Evolutionary conservation across 2,329 filamentous ascomycete species (phyloP).

Genomic region (Herpotrichia juniperi): DNA sequence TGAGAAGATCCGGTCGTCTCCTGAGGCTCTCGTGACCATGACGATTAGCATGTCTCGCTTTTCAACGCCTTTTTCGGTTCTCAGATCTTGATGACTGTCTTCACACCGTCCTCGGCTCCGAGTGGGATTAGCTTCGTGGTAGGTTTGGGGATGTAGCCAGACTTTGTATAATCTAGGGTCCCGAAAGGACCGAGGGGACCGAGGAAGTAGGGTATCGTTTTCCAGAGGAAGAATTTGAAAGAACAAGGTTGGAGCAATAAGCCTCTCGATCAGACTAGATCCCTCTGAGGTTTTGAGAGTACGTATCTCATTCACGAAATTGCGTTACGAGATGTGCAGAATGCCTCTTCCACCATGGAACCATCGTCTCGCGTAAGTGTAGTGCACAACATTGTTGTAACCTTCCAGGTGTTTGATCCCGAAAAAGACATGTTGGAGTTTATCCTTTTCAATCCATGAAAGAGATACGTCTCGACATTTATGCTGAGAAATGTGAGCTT

Average conservation of each 20-base stretch:
- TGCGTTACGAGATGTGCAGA: constrained; percentile 60
- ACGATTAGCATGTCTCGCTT: constrained; percentile 53
- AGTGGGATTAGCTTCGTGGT: constrained; percentile 55
- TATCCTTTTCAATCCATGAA: constrained; percentile 68
- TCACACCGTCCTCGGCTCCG: constrained; percentile 59
- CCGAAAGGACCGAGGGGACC: constrained; percentile 62
- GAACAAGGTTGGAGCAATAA: constrained; percentile 45
- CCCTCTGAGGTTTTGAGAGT: constrained; percentile 54
- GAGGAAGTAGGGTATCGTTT: constrained; percentile 60
- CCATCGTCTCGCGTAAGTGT: constrained; percentile 56
- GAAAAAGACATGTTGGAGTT: constrained; percentile 65
- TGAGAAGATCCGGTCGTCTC: constrained; percentile 68
- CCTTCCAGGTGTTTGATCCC: constrained; percentile 62
- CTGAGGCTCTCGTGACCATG: constrained; percentile 67
- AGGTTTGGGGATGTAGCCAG: constrained; percentile 57
- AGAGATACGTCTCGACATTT: constrained; percentile 59
- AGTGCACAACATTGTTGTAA: constrained; percentile 68
- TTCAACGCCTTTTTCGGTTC: constrained; percentile 47
- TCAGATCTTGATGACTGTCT: constrained; percentile 63
- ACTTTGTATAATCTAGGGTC: constrained; percentile 55
- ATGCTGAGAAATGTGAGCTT: constrained; percentile 65
- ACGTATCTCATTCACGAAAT: constrained; percentile 62
- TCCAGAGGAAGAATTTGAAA: constrained; percentile 59
- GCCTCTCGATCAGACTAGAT: not conserved
- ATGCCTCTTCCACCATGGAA: constrained; percentile 63